Base-by-base conservation (phyloP, 257 asterid species). In the Solanum dulcamara region DNA sequence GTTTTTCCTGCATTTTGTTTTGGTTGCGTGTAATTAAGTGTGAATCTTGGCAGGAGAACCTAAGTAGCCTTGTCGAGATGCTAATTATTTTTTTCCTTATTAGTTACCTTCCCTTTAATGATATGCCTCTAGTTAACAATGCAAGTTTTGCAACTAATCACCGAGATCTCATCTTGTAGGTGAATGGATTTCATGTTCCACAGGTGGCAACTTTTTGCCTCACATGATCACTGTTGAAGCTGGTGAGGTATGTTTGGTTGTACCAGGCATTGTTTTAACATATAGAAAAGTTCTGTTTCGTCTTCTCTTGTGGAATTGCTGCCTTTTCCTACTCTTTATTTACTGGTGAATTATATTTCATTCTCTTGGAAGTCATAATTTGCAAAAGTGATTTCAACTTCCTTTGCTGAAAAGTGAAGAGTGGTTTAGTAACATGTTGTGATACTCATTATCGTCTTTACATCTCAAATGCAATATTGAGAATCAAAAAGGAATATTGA, bases 181-280 rank as follows among this genome's bases (percentile, higher is more conserved):
- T 86, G 98, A 91, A 70, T 89, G 91, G 91, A 85, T 90, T 77
- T 91, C 91, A 70, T 90, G 92, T 89, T 85, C 90, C 22, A 92
- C 96, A 15, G 97, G 97, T 71, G 93, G 92, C 38, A 89, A 87
- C 90, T 94, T 94, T 87, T 85, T 92, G 86, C 96, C 97, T 11
- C 97, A 94, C 80, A 81, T 91, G 86, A 89, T 94, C 48, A 88
- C 91, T 20, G 93, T 92, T 85, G 89, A 94, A 79, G 81, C 92
- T 75, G 97, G 97, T 35, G 98, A 95, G 97, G 98, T 95, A 88
- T 50, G 87, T 82, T 77, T 84, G 26, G 20, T 40, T 33, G 24
- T 84, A 60, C 26, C n/a, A 20, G 35, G 64, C 4, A 37, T 35
- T 70, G 46, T 7, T 9, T 70, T 18, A 37, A 70, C 80, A 70